phyloP scores from a whole-genome alignment of 495 filamentous ascomycete genomes.

The Aspergillus nidulans region DNA sequence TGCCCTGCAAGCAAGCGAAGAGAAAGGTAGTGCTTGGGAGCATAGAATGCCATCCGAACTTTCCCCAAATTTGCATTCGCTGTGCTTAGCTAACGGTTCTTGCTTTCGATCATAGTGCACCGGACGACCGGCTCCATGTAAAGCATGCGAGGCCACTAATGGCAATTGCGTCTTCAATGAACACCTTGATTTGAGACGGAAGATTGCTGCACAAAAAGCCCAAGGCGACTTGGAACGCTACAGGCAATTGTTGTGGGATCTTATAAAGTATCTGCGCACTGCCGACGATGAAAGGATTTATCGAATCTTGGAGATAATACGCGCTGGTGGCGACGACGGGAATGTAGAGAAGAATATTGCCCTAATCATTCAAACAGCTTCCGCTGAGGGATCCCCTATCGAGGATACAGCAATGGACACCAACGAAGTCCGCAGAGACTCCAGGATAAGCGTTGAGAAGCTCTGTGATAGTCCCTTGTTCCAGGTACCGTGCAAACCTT shows the following conservation, averaged over 20 bases:
- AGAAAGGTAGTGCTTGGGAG: conserved; percentile 29
- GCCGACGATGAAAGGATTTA: conserved; percentile 22
- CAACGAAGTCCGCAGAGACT: conserved; percentile 15
- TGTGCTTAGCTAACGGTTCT: conserved; percentile 4
- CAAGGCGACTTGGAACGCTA: conserved; percentile 33
- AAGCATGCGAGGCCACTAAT: conserved; percentile 29
- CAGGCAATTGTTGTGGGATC: conserved; percentile 26
- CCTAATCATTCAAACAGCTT: conserved; percentile 18
- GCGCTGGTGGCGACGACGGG: conserved; percentile 17
- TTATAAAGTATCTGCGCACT: conserved; percentile 27
- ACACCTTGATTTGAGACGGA: conserved; percentile 36
- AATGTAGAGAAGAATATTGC: conserved; percentile 18
- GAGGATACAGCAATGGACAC: conserved; percentile 13
- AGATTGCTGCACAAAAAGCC: conserved; percentile 36
- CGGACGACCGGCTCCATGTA: conserved; percentile 35
- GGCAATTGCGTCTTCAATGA: conserved; percentile 39
- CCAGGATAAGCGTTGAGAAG: conserved; percentile 32
- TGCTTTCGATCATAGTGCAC: conserved; percentile 29
- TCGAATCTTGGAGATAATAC: conserved; percentile 26
- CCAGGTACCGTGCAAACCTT: conserved; percentile 28
- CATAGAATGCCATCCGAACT: neutral
- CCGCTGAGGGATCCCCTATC: neutral
- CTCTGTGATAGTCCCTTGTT: conserved; percentile 36
- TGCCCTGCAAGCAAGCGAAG: conserved; percentile 39
- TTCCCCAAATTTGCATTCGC: neutral